Conservation (phyloP, 768 basidiomycete genomes). For the Mycena vitilis region DNA sequence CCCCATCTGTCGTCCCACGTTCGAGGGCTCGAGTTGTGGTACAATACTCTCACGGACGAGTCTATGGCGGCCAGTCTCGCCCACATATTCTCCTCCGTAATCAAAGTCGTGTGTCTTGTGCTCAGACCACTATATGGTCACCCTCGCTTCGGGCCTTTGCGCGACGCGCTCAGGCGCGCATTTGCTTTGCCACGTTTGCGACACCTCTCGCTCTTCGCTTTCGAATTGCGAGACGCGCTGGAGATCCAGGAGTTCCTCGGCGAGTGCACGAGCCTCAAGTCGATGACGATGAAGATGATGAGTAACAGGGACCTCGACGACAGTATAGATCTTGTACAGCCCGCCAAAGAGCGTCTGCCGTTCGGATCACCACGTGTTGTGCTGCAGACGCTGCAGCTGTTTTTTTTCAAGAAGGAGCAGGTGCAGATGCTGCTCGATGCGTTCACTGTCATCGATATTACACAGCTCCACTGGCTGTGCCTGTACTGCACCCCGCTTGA, state of each 20-base stretch:
- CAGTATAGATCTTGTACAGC: too few species aligned
- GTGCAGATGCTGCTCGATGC: neutral
- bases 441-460: conserved; percentile 20
- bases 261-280: conserved; percentile 12
- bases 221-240: conserved; percentile 7
- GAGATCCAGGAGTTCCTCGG: conserved; percentile 10
- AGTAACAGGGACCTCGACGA: conserved; percentile 4
- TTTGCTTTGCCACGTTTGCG: conserved; percentile 7
- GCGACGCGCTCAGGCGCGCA: neutral
- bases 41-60: neutral
- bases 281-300: conserved; percentile 20
- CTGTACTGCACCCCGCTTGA: conserved; percentile 27
- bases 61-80: neutral
- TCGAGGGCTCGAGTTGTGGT: conserved; percentile 18
- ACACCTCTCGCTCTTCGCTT: conserved; percentile 22
- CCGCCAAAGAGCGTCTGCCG: neutral
- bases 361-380: neutral
- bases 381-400: conserved; percentile 18
- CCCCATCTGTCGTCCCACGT: conserved; percentile 26
- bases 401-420: conserved; percentile 1
- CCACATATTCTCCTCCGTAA: conserved; percentile 10
- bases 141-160: too few species aligned
- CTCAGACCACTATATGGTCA: too few species aligned
- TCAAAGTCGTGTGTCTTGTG: conserved; percentile 7
- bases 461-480: conserved; percentile 14